These are phyloP conservation scores for Fagus sylvatica DNA, from an alignment of 306 rosid species.

Conservation along the genomic window DNA sequence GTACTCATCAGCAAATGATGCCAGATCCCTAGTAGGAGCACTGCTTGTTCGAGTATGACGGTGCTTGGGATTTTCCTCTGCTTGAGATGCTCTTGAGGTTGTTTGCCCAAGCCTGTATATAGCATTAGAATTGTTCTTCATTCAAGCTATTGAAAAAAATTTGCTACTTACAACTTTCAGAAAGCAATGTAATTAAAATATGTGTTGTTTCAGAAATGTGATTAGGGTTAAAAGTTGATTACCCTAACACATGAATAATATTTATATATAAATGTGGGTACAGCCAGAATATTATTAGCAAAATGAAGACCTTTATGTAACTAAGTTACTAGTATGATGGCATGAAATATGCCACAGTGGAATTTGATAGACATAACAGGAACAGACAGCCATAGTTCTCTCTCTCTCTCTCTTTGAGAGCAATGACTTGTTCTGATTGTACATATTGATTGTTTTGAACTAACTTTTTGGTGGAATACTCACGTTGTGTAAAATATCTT, in stretches of 20 bases:
- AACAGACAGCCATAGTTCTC: background rate
- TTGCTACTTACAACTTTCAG: background rate
- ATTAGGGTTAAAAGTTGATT: too few relatives aligned
- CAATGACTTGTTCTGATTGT: background rate
- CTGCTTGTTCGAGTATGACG: slow-evolving; percentile 52
- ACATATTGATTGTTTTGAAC: background rate
- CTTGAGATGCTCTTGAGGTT: slow-evolving; percentile 55
- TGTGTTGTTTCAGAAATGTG: too few relatives aligned
- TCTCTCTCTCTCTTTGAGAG: background rate
- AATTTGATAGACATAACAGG: background rate
- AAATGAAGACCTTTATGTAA: too few relatives aligned
- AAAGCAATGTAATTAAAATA: background rate
- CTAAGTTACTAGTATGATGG: background rate
- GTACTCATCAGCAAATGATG: slow-evolving; percentile 89
- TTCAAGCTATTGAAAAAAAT: slow-evolving; percentile 13
- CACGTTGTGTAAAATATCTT: background rate
- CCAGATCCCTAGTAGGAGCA: slow-evolving; percentile 64
- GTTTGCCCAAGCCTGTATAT: slow-evolving; percentile 74
- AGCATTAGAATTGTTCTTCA: slow-evolving; percentile 28
- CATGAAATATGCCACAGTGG: background rate
- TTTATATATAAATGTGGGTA: too few relatives aligned
- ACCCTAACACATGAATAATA: too few relatives aligned
- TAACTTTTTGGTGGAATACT: background rate
- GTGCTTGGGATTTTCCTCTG: slow-evolving; percentile 43
- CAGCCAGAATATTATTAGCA: too few relatives aligned